phyloP scores from a whole-genome alignment of 257 asterid species.

The Capsicum baccatum region DNA sequence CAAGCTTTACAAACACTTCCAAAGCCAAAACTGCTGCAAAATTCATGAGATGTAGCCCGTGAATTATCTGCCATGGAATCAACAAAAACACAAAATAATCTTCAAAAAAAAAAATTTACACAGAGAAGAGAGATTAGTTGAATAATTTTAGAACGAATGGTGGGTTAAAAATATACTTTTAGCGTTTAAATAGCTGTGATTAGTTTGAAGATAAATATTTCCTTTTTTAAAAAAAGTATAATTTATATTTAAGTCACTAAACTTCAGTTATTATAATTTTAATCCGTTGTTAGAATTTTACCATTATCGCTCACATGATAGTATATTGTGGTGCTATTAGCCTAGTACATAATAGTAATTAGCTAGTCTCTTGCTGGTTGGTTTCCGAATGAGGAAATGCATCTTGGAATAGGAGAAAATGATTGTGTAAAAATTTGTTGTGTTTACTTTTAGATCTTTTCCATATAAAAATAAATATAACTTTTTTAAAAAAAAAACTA shows the following conservation, averaged over 20 bases:
- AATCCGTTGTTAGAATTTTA: no score
- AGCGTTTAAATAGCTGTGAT: constrained; percentile 4
- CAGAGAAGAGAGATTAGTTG: background rate
- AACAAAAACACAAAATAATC: constrained; percentile 22
- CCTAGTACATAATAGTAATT: no score
- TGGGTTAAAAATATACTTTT: background rate
- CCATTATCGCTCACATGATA: no score
- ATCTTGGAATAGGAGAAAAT: no score
- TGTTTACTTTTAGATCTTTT: no score
- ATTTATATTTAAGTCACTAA: background rate
- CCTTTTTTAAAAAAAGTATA: background rate
- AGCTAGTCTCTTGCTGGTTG: no score
- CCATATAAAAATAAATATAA: no score
- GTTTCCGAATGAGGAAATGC: no score
- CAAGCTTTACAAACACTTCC: constrained; percentile 52
- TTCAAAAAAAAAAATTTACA: background rate
- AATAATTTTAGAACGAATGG: constrained; percentile 35
- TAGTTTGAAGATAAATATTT: background rate
- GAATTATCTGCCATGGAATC: constrained; percentile 58
- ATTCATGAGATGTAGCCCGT: constrained; percentile 50
- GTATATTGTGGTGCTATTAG: no score
- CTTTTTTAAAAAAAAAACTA: no score
- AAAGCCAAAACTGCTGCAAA: constrained; percentile 47
- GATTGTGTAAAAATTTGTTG: no score
- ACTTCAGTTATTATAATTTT: no score